These are phyloP conservation scores for Moringa oleifera DNA, from an alignment of 345 rosid species.

Conservation along the genomic window DNA sequence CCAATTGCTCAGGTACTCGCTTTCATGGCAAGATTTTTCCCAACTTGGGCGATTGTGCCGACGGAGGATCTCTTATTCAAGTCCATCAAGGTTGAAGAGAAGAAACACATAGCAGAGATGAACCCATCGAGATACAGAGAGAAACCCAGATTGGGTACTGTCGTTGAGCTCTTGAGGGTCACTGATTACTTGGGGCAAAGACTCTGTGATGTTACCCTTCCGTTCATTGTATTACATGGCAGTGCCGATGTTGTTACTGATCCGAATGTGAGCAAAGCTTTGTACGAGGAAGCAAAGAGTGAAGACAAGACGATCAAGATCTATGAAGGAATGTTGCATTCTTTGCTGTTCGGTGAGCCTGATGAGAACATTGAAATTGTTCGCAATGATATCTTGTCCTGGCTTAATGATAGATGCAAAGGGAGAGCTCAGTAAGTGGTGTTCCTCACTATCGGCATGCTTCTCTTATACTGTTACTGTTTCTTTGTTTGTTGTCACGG, in stretches of 20 bases:
- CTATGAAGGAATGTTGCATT: slow-evolving; percentile 82
- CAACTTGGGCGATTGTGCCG: slow-evolving; percentile 75
- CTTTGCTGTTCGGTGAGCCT: slow-evolving; percentile 79
- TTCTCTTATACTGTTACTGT: too few species aligned
- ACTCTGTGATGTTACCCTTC: slow-evolving; percentile 46
- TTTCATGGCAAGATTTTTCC: slow-evolving; percentile 53
- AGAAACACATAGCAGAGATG: slow-evolving; percentile 43
- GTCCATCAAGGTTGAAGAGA: slow-evolving; percentile 61
- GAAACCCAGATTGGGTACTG: slow-evolving; percentile 83
- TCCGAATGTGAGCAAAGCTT: slow-evolving; percentile 58
- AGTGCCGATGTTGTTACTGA: slow-evolving; percentile 74
- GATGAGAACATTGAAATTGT: slow-evolving; percentile 69
- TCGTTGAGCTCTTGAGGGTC: slow-evolving; percentile 59
- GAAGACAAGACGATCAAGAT: slow-evolving; percentile 60
- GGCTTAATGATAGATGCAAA: slow-evolving; percentile 59
- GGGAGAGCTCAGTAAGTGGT: not conserved
- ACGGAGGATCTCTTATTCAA: slow-evolving; percentile 51
- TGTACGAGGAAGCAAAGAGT: slow-evolving; percentile 49
- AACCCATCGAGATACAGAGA: slow-evolving; percentile 66
- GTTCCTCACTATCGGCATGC: too few species aligned
- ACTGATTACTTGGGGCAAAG: slow-evolving; percentile 49
- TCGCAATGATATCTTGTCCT: slow-evolving; percentile 49
- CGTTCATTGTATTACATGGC: slow-evolving; percentile 68
- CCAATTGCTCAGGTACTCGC: slow-evolving; percentile 56
- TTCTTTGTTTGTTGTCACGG: too few species aligned